Evolutionary conservation across 345 rosid genomes (phyloP).

Genomic region (Camelina neglecta): DNA sequence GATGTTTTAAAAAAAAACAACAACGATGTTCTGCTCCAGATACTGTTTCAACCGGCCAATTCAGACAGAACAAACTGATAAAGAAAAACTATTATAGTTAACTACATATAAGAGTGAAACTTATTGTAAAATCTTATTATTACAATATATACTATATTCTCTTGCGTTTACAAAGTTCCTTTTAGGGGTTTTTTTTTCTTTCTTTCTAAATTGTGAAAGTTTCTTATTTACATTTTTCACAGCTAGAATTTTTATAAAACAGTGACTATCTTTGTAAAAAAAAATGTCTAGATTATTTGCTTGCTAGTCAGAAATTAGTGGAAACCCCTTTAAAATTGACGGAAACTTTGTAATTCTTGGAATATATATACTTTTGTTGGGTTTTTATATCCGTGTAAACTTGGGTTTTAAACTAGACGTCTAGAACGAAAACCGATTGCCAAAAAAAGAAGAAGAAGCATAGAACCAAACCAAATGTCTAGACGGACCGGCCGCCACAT

Average conservation of each 20-base stretch:
- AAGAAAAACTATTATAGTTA: background rate
- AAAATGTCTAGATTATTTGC: background rate
- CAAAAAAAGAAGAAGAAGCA: too few species aligned
- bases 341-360: background rate
- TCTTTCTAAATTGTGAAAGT: too few species aligned
- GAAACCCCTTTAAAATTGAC: background rate
- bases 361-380: background rate
- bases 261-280: background rate
- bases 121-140: background rate
- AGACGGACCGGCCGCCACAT: slow-evolving; percentile 10
- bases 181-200: too few species aligned
- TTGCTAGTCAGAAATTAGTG: background rate
- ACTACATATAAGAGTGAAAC: background rate
- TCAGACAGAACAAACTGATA: background rate
- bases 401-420: background rate
- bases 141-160: too few species aligned
- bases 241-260: too few species aligned
- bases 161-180: too few species aligned
- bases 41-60: background rate
- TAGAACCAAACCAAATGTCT: slow-evolving; percentile 1
- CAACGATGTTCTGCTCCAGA: background rate
- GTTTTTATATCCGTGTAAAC: background rate
- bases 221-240: too few species aligned
- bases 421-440: background rate
- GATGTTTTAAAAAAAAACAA: background rate